phyloP scores from a whole-genome alignment of 2,329 filamentous ascomycete genomes.

The Emmonsia crescens region DNA sequence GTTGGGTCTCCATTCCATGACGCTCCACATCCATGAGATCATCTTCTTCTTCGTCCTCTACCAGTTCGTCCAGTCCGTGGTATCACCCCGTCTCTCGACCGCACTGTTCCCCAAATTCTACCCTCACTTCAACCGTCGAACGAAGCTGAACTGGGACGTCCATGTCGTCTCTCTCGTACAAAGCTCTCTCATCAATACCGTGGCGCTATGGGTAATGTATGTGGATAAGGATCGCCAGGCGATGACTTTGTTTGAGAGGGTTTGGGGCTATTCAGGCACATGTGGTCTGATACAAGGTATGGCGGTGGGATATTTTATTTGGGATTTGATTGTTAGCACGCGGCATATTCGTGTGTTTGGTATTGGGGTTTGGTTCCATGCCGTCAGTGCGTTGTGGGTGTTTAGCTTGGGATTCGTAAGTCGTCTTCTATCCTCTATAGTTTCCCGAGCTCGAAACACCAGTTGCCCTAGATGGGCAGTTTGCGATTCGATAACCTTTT shows the following conservation, averaged over 20 bases:
- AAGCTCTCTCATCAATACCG: constrained; percentile 43
- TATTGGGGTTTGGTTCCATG: constrained; percentile 51
- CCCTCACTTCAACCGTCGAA: constrained; percentile 42
- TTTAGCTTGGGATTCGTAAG: constrained; percentile 55
- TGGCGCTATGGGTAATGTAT: constrained; percentile 49
- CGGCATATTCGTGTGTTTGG: constrained; percentile 49
- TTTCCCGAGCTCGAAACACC: constrained; percentile 5
- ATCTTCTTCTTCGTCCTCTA: constrained; percentile 47
- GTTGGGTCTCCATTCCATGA: constrained; percentile 45
- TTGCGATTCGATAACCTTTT: constrained; percentile 1
- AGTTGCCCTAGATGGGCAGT: background rate
- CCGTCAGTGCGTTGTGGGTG: constrained; percentile 49
- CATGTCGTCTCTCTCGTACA: constrained; percentile 55
- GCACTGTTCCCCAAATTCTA: constrained; percentile 47
- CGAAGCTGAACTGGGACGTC: constrained; percentile 55
- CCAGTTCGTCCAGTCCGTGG: constrained; percentile 41
- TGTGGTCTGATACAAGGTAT: constrained; percentile 49
- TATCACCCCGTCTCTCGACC: constrained; percentile 46
- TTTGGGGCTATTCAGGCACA: constrained; percentile 52
- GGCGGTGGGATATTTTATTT: constrained; percentile 54
- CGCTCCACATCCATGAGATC: constrained; percentile 53
- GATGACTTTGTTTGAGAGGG: constrained; percentile 43
- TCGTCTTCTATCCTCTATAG: constrained; percentile 13
- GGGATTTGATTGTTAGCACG: constrained; percentile 49
- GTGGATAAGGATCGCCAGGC: constrained; percentile 44